A percentile compares a stretch with the other conserved stretches of the same genome.
Evolutionary conservation across 192 early-diverging fungal species (phyloP).

Genomic region (Mortierella alpina): DNA sequence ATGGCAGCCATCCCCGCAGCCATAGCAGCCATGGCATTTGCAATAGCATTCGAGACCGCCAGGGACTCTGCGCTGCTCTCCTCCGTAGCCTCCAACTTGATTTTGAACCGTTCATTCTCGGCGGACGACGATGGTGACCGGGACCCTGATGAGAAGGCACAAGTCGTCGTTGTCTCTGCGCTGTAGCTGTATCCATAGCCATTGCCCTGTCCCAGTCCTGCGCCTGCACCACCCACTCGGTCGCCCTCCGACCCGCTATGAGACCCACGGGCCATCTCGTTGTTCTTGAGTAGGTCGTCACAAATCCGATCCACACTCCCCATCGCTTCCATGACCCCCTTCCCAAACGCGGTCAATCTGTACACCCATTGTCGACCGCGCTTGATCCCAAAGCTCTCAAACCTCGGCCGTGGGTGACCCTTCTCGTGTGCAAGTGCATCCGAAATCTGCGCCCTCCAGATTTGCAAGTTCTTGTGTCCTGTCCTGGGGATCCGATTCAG

Average conservation of each 20-base stretch:
- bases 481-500: conserved; percentile 51
- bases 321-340: conserved; percentile 53
- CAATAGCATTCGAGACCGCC: conserved; percentile 35
- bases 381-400: conserved; percentile 54
- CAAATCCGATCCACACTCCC: conserved; percentile 47
- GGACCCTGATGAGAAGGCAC: background rate
- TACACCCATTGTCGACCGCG: conserved; percentile 52
- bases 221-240: conserved; percentile 27
- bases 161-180: background rate
- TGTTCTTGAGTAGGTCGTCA: conserved; percentile 48
- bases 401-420: conserved; percentile 44
- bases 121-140: background rate
- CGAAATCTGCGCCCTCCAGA: conserved; percentile 53
- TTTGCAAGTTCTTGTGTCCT: conserved; percentile 51
- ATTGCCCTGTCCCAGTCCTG: conserved; percentile 43
- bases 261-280: conserved; percentile 13
- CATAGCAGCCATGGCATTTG: conserved; percentile 52
- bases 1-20: conserved; percentile 43
- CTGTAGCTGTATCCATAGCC: conserved; percentile 52
- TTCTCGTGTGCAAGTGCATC: conserved; percentile 52
- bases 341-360: conserved; percentile 41
- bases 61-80: conserved; percentile 25
- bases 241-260: conserved; percentile 19
- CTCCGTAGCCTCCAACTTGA: conserved; percentile 6
- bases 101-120: no score